Evolutionary conservation across 2,329 filamentous ascomycete species (phyloP).

Genomic region (Fusarium verrucosum): DNA sequence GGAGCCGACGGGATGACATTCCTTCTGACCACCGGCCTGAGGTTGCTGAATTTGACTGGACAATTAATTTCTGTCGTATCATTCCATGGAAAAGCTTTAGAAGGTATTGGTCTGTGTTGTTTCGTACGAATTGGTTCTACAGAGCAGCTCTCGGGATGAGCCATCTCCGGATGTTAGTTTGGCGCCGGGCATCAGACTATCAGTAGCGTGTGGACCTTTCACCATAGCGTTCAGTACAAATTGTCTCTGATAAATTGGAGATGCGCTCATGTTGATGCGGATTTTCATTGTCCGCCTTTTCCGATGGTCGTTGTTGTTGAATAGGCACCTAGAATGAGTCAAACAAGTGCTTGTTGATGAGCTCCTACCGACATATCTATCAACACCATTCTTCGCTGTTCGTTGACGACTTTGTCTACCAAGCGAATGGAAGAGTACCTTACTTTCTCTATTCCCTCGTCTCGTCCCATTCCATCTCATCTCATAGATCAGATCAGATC

Average conservation of each 20-base stretch:
- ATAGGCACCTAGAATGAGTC: conserved; percentile 3
- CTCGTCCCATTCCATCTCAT: too few species aligned
- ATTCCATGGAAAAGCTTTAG: not conserved
- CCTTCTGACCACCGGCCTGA: conserved; percentile 16
- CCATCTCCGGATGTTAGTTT: conserved; percentile 46
- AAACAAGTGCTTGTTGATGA: not conserved
- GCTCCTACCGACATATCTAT: too few species aligned
- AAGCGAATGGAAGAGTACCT: not conserved
- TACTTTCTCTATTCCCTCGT: not conserved
- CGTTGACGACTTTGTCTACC: not conserved
- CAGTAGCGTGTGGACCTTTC: conserved; percentile 23
- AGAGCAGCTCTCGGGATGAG: conserved; percentile 45
- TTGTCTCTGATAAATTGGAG: not conserved
- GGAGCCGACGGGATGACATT: conserved; percentile 18
- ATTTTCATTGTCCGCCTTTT: not conserved
- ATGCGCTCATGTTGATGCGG: not conserved
- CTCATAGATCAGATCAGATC: too few species aligned
- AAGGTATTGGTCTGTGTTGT: conserved; percentile 33
- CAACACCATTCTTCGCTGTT: not conserved
- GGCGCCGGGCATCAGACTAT: conserved; percentile 12
- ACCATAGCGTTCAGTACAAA: not conserved
- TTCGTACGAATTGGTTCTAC: conserved; percentile 42
- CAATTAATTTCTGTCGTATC: conserved; percentile 9
- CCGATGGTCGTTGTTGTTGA: conserved; percentile 5
- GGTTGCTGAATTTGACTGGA: not conserved